These are phyloP conservation scores for Alternaria sp. DNA, from an alignment of 2,329 filamentous ascomycete species.

Conservation along the genomic window DNA sequence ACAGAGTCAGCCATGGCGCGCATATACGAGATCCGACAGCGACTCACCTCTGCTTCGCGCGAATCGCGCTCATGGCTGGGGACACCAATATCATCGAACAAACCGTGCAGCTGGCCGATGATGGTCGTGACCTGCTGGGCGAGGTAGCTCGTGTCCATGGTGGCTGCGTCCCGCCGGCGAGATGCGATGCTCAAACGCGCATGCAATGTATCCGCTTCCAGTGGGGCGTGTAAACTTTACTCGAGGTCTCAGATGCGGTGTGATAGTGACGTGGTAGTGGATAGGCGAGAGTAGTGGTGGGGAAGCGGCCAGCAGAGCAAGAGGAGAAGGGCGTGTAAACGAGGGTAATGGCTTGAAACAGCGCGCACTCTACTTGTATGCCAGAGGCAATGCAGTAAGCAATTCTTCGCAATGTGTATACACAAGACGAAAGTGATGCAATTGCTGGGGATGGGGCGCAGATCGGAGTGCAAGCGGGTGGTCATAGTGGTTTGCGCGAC, in stretches of 20 bases:
- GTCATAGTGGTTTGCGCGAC: constrained; percentile 22
- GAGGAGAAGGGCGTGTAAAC: constrained; percentile 11
- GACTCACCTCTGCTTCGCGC: constrained; percentile 81
- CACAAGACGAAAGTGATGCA: constrained; percentile 35
- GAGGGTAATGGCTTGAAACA: constrained; percentile 14
- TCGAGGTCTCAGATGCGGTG: constrained; percentile 10
- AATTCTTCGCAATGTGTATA: constrained; percentile 7
- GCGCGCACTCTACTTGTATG: constrained; percentile 1
- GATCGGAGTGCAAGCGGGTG: constrained; percentile 29
- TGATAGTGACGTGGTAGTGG: constrained; percentile 10
- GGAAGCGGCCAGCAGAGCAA: constrained; percentile 16
- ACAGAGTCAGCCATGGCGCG: constrained; percentile 9
- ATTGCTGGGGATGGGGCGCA: constrained; percentile 30
- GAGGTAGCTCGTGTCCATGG: constrained; percentile 90
- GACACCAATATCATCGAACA: constrained; percentile 99
- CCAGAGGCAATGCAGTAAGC: background rate
- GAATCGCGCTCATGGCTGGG: constrained; percentile 88
- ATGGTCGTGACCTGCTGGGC: constrained; percentile 95
- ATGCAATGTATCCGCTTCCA: constrained; percentile 38
- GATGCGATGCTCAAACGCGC: constrained; percentile 38
- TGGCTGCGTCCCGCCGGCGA: constrained; percentile 44
- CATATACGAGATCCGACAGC: background rate
- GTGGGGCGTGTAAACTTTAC: constrained; percentile 12
- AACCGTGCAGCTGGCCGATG: constrained; percentile 87
- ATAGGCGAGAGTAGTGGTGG: constrained; percentile 9